These are phyloP conservation scores for Mycena epipterygia DNA, from an alignment of 768 basidiomycete species.

Conservation along the genomic window DNA sequence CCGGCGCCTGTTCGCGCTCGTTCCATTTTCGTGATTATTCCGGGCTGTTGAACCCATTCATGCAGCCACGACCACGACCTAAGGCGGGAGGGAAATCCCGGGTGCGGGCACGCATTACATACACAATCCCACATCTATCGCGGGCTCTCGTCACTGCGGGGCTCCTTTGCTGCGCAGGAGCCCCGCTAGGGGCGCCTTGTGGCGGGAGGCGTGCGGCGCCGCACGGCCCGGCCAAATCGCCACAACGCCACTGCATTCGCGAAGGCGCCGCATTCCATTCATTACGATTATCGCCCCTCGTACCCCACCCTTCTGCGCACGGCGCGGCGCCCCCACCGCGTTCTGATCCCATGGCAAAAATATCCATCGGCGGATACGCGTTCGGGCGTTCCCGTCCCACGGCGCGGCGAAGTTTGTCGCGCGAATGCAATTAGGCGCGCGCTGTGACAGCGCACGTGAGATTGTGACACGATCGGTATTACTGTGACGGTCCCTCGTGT, in stretches of 20 bases:
- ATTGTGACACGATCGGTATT: too few species aligned
- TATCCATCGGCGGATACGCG: too few species aligned
- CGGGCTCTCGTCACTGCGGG: not conserved
- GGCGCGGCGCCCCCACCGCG: not conserved
- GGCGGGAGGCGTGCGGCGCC: not conserved
- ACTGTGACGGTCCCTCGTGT: too few species aligned
- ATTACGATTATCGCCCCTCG: too few species aligned
- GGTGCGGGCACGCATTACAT: not conserved
- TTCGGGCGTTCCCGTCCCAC: too few species aligned
- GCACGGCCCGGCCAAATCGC: not conserved
- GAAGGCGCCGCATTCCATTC: not conserved
- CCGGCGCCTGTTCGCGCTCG: too few species aligned
- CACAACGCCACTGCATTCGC: slow-evolving; percentile 4
- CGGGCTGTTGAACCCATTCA: too few species aligned
- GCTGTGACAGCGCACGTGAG: too few species aligned
- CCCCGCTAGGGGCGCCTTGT: not conserved
- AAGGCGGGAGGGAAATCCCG: not conserved
- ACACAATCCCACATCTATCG: not conserved
- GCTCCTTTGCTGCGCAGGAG: slow-evolving; percentile 4
- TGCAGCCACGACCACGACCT: not conserved
- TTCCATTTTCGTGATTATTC: too few species aligned
- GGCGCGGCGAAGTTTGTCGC: too few species aligned
- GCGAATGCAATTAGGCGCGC: too few species aligned
- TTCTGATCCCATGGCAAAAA: too few species aligned
- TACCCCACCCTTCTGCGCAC: not conserved